Evolutionary conservation across 2,329 filamentous ascomycete species (phyloP).

Genomic region (Myrmaecium sp.): DNA sequence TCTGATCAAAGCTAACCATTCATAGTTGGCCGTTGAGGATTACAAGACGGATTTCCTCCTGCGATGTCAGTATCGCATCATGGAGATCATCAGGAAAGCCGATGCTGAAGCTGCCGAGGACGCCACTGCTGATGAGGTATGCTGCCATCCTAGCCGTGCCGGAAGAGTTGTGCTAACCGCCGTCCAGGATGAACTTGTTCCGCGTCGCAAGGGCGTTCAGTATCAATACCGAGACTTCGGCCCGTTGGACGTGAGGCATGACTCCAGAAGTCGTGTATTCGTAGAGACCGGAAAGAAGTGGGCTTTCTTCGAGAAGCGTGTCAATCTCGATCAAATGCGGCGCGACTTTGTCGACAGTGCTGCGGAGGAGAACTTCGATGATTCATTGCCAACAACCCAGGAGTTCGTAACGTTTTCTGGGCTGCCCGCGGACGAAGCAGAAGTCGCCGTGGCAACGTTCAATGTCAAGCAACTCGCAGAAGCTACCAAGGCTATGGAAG

Average conservation of each 20-base stretch:
- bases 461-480: too few relatives aligned
- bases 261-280: conserved; percentile 24
- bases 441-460: too few relatives aligned
- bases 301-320: conserved; percentile 9
- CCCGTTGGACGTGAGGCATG: conserved; percentile 16
- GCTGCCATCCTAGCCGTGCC: conserved; percentile 1
- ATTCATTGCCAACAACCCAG: too few relatives aligned
- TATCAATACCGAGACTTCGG: conserved; percentile 11
- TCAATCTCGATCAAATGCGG: too few relatives aligned
- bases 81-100: conserved; percentile 19
- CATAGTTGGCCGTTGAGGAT: conserved; percentile 16
- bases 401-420: too few relatives aligned
- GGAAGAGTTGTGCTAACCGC: background rate
- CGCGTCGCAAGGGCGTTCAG: conserved; percentile 10
- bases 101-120: conserved; percentile 16
- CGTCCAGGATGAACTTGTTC: conserved; percentile 16
- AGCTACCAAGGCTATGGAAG: too few relatives aligned
- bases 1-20: too few relatives aligned
- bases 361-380: too few relatives aligned
- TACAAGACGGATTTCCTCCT: conserved; percentile 16
- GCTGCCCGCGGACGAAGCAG: too few relatives aligned
- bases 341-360: too few relatives aligned
- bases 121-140: conserved; percentile 25
- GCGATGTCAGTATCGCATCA: conserved; percentile 21
- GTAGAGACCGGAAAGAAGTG: conserved; percentile 22